Evolutionary conservation across 73 alveolate species (phyloP).

Genomic region (Tetrahymena malaccensis): DNA sequence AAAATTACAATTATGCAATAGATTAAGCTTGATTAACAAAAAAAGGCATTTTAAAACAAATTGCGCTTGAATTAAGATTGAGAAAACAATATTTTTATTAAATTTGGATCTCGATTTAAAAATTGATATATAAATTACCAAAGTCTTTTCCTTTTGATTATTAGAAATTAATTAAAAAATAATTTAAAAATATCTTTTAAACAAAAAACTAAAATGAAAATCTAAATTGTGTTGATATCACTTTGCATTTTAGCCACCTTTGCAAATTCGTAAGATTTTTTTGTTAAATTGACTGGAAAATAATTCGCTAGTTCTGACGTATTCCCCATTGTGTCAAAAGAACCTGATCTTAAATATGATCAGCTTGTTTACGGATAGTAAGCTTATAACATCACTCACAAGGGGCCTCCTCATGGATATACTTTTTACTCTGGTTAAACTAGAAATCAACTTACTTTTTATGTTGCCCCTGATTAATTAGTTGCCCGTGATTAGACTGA

Average conservation of each 20-base stretch:
- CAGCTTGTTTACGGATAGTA: background rate
- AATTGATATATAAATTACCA: no score
- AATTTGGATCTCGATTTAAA: no score
- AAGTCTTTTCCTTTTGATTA: no score
- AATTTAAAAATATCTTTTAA: no score
- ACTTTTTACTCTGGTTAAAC: background rate
- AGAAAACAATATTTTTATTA: no score
- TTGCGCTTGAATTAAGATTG: no score
- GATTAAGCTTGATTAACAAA: no score
- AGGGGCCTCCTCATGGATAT: background rate
- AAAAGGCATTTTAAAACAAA: no score
- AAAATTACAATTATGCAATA: no score
- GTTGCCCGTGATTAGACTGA: background rate
- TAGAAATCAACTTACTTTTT: background rate
- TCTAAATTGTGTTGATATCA: background rate
- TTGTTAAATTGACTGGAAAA: background rate
- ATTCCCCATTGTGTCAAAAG: background rate
- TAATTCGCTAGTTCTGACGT: background rate
- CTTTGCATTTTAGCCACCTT: background rate
- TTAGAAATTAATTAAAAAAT: no score
- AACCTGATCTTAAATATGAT: no score
- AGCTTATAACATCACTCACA: background rate
- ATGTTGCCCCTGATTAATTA: background rate
- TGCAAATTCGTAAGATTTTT: background rate
- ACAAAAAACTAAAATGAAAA: background rate